These are phyloP conservation scores for Penicillium sclerotigenum DNA, from an alignment of 2,329 filamentous ascomycete species.

Conservation along the genomic window DNA sequence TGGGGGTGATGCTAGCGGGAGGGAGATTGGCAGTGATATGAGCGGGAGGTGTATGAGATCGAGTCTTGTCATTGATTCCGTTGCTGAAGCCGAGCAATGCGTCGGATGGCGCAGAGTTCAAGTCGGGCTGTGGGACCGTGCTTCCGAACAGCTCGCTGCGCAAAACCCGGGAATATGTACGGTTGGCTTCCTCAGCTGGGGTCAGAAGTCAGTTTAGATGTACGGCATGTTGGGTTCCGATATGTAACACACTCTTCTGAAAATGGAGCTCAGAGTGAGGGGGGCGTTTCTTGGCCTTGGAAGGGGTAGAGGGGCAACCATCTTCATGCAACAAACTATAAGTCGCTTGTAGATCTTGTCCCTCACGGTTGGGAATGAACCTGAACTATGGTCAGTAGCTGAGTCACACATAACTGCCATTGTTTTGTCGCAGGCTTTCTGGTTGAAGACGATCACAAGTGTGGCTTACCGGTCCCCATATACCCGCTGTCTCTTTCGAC, in stretches of 20 bases:
- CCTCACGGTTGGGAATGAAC: slow-evolving; percentile 91
- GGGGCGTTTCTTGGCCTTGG: slow-evolving; percentile 76
- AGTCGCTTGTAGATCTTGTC: slow-evolving; percentile 88
- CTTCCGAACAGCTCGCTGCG: slow-evolving; percentile 90
- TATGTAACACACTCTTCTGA: slow-evolving; percentile 69
- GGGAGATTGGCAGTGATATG: slow-evolving; percentile 64
- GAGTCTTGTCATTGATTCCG: slow-evolving; percentile 60
- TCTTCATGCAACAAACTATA: slow-evolving; percentile 91
- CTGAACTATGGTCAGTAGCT: slow-evolving; percentile 46
- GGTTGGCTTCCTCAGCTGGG: slow-evolving; percentile 85
- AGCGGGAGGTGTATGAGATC: slow-evolving; percentile 77
- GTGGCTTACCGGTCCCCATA: slow-evolving; percentile 60
- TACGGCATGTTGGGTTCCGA: slow-evolving; percentile 1
- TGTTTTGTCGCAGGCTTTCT: not conserved
- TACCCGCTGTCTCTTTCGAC: slow-evolving; percentile 64
- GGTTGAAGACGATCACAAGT: not conserved
- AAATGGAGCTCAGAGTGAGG: slow-evolving; percentile 90
- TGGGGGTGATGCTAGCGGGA: slow-evolving; percentile 73
- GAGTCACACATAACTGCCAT: not conserved
- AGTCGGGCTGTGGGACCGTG: slow-evolving; percentile 76
- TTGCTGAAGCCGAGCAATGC: slow-evolving; percentile 46
- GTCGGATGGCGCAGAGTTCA: slow-evolving; percentile 61
- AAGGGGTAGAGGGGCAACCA: slow-evolving; percentile 86
- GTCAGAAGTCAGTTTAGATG: slow-evolving; percentile 10
- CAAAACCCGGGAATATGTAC: slow-evolving; percentile 82